Evolutionary conservation across 2,329 filamentous ascomycete species (phyloP).

Genomic region (Stagonosporopsis vannaccii): DNA sequence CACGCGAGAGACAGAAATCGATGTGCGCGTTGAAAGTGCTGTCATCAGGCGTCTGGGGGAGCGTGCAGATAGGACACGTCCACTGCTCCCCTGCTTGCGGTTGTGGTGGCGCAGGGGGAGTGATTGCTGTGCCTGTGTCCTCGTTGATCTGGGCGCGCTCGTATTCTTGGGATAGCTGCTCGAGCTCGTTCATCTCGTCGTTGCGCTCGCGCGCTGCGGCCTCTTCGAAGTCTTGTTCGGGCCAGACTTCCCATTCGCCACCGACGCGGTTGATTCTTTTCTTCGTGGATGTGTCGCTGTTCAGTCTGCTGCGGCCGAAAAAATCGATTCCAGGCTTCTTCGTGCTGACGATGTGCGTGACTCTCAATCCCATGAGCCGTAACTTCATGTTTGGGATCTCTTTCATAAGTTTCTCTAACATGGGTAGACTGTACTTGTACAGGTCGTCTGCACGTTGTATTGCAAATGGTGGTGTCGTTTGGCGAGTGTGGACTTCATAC

Average conservation of each 20-base stretch:
- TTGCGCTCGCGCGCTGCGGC: slow-evolving; percentile 66
- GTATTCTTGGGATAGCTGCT: slow-evolving; percentile 68
- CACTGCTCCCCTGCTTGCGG: slow-evolving; percentile 59
- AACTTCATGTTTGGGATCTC: slow-evolving; percentile 82
- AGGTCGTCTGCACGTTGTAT: slow-evolving; percentile 79
- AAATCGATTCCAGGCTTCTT: slow-evolving; percentile 84
- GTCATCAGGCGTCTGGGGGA: slow-evolving; percentile 78
- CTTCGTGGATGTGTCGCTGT: slow-evolving; percentile 12
- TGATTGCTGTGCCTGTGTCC: slow-evolving; percentile 4
- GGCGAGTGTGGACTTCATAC: slow-evolving; percentile 88
- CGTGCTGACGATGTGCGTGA: slow-evolving; percentile 84
- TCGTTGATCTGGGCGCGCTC: slow-evolving; percentile 25
- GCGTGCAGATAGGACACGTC: slow-evolving; percentile 87
- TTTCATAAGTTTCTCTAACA: slow-evolving; percentile 82
- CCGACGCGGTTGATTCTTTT: slow-evolving; percentile 36
- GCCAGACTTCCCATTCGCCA: slow-evolving; percentile 71
- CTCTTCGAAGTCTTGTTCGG: slow-evolving; percentile 70
- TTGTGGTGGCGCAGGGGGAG: slow-evolving; percentile 36
- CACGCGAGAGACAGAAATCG: slow-evolving; percentile 85
- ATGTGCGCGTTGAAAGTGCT: slow-evolving; percentile 87
- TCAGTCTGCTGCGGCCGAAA: slow-evolving; percentile 65
- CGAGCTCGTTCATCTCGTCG: slow-evolving; percentile 67
- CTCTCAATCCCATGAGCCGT: slow-evolving; percentile 85
- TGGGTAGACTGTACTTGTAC: slow-evolving; percentile 80
- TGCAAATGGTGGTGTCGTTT: slow-evolving; percentile 76